Evolutionary conservation across 768 basidiomycete species (phyloP), one percentile per base, ranked within the genome.

Genomic region (Sutorius australiensis): DNA sequence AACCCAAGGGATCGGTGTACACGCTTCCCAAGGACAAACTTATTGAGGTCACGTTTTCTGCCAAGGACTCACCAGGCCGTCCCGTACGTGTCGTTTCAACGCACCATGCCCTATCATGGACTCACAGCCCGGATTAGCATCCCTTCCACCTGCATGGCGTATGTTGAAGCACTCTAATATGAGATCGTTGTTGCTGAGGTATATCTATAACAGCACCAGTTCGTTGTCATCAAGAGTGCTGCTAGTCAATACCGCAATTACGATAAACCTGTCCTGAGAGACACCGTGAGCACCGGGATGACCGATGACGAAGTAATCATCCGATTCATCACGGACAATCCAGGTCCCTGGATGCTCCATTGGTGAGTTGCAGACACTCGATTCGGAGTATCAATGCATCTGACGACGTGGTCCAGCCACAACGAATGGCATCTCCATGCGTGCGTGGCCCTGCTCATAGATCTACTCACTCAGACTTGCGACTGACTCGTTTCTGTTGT

Each of bases 281-380:
- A 85, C 59, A 81, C 79, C 1, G 75, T 81, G 19, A 59, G 40
- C 54, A 59, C 59, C 0, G 73, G 59, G 16, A 28, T 32, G 33
- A 39, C 64, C 3, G 64, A 60, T 0, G 76, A 77, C 53, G 69
- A 72, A 30, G 76, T 78, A n/a, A 77, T 79, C 2, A 75, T 88
- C 44, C 78, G 84, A 11, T 88, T 84, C 73, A 67, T 66, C 31
- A 85, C 86, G 0, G 81, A 89, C 61, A 87, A 87, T 67, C 76
- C 84, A 2, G 85, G 86, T 5, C 80, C 80, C 6, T 84, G 81
- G 76, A 70, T 78, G 52, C 60, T 78, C 45, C 76, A 75, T 42
- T 77, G 72, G 63, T 65, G 41, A 37, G 55, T 52, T 9, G 12
- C 10, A 12, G 19, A 43, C n/a, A n/a, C n/a, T n/a, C 14, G 5